These are phyloP conservation scores for Cryptosporidium xiaoi DNA, from an alignment of 169 alveolate species.

Conservation along the genomic window DNA sequence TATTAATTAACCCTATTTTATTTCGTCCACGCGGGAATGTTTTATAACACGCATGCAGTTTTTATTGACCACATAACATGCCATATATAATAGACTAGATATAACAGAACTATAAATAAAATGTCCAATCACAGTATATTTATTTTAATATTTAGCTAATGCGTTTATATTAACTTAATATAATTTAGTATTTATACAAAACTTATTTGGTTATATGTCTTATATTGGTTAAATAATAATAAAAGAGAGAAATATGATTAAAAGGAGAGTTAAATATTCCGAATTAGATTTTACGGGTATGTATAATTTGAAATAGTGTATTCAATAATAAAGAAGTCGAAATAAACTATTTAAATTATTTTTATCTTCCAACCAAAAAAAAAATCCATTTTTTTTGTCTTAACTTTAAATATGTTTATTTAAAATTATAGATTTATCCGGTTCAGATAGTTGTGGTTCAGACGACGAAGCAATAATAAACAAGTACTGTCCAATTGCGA, in stretches of 20 bases:
- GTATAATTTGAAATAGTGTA: background rate
- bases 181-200: too few relatives aligned
- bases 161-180: too few relatives aligned
- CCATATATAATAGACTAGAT: too few relatives aligned
- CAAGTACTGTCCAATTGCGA: conserved; percentile 67
- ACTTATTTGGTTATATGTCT: too few relatives aligned
- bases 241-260: conserved; percentile 18
- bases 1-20: too few relatives aligned
- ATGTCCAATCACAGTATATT: too few relatives aligned
- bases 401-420: background rate
- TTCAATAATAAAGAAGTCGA: background rate
- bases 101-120: too few relatives aligned
- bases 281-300: conserved; percentile 57
- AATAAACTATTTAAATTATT: too few relatives aligned
- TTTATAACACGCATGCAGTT: too few relatives aligned
- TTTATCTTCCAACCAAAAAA: background rate
- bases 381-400: background rate
- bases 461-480: conserved; percentile 51
- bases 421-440: conserved; percentile 29
- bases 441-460: conserved; percentile 67
- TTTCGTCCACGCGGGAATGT: too few relatives aligned
- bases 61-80: too few relatives aligned
- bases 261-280: conserved; percentile 25
- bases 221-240: background rate
- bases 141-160: too few relatives aligned